Evolutionary conservation across 768 basidiomycete genomes (phyloP).

Genomic region (Termitomyces sp.): DNA sequence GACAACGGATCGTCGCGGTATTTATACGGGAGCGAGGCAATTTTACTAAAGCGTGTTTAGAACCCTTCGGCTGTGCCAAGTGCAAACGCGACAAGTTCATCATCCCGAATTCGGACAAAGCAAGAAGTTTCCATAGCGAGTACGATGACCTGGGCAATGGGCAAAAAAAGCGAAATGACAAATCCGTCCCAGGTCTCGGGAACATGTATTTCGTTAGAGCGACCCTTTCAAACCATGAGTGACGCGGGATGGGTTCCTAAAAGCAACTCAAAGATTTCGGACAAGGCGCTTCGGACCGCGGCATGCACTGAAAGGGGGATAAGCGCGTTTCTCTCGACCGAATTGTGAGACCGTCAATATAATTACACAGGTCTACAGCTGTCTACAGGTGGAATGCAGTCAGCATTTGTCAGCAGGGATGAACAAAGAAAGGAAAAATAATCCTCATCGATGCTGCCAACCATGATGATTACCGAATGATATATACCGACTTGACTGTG

Average conservation of each 20-base stretch:
- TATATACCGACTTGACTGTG: slow-evolving; percentile 7
- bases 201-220: neutral
- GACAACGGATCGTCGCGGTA: slow-evolving; percentile 16
- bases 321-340: slow-evolving; percentile 11
- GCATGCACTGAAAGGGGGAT: slow-evolving; percentile 16
- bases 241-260: slow-evolving; percentile 4
- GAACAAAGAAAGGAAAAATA: slow-evolving; percentile 13
- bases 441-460: slow-evolving; percentile 20
- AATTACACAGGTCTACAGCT: neutral
- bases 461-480: slow-evolving; percentile 15
- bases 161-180: neutral
- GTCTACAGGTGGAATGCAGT: slow-evolving; percentile 4
- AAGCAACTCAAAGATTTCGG: slow-evolving; percentile 12
- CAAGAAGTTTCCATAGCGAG: slow-evolving; percentile 12
- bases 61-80: slow-evolving; percentile 9
- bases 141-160: slow-evolving; percentile 3
- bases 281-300: slow-evolving; percentile 16
- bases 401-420: slow-evolving; percentile 8
- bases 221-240: slow-evolving; percentile 12
- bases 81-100: slow-evolving; percentile 13
- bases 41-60: slow-evolving; percentile 16
- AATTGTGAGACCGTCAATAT: slow-evolving; percentile 17
- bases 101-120: slow-evolving; percentile 14
- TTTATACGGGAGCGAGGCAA: slow-evolving; percentile 20
- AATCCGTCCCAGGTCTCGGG: slow-evolving; percentile 5